A percentile compares a stretch with the other conserved stretches of the same genome.
Evolutionary conservation across 257 asterid genomes (phyloP).

Genomic region (Penstemon davidsonii): DNA sequence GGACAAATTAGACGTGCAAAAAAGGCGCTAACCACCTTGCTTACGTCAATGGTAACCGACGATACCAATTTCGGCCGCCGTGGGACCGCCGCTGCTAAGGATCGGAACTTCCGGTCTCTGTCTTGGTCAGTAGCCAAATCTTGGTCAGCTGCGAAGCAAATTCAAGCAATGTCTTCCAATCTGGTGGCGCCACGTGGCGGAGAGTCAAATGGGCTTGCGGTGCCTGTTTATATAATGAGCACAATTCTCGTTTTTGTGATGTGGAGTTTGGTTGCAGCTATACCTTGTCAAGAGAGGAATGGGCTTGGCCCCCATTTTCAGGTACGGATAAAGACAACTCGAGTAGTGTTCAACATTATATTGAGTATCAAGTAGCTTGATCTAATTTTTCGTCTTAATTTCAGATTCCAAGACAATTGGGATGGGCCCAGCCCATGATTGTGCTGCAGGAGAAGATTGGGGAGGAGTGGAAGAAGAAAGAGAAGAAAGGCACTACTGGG

Average conservation of each 20-base stretch:
- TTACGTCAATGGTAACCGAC: slow-evolving; percentile 63
- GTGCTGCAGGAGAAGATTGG: slow-evolving; percentile 74
- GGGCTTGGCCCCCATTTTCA: slow-evolving; percentile 41
- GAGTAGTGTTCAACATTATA: too few species aligned
- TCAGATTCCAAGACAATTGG: slow-evolving; percentile 49
- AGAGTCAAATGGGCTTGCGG: slow-evolving; percentile 56
- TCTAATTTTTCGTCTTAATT: slow-evolving; percentile 31
- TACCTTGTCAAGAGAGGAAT: slow-evolving; percentile 81
- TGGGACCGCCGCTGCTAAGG: slow-evolving; percentile 38
- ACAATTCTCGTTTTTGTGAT: slow-evolving; percentile 60
- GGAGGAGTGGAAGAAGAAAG: slow-evolving; percentile 91
- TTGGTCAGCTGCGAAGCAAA: slow-evolving; percentile 85
- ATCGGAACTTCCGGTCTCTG: slow-evolving; percentile 55
- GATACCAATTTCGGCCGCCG: slow-evolving; percentile 75
- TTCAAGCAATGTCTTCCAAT: slow-evolving; percentile 65
- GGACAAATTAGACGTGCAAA: slow-evolving; percentile 78
- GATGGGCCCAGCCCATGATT: slow-evolving; percentile 68
- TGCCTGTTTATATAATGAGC: slow-evolving; percentile 66
- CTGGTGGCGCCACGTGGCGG: slow-evolving; percentile 74
- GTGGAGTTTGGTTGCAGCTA: slow-evolving; percentile 88
- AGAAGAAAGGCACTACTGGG: slow-evolving; percentile 71
- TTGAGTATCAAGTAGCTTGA: too few species aligned
- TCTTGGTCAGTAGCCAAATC: slow-evolving; percentile 79
- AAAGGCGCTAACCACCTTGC: slow-evolving; percentile 55
- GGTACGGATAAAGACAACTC: too few species aligned